Evolutionary conservation across 2,329 filamentous ascomycete genomes (phyloP).

Genomic region (Penicillium sp.): DNA sequence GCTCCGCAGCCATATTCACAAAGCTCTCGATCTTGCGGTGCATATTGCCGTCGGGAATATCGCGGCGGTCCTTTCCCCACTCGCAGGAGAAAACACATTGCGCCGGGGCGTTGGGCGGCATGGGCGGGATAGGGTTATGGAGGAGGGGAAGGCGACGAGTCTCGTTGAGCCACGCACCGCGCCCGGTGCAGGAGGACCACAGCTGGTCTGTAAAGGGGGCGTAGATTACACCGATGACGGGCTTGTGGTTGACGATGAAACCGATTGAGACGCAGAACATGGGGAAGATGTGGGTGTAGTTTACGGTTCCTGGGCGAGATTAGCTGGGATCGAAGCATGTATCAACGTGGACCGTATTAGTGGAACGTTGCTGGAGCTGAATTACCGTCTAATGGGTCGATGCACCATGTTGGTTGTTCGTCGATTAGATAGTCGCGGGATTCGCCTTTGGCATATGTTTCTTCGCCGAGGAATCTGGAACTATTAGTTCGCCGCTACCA

Average conservation of each 20-base stretch:
- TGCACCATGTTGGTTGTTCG: conserved; percentile 68
- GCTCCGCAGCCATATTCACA: conserved; percentile 71
- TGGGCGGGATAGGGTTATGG: conserved; percentile 61
- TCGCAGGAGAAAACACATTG: conserved; percentile 75
- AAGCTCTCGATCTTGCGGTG: conserved; percentile 73
- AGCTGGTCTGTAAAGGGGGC: conserved; percentile 70
- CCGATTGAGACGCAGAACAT: conserved; percentile 81
- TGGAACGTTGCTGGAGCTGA: neutral
- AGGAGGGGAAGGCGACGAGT: conserved; percentile 65
- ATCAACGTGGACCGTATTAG: no score
- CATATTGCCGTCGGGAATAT: conserved; percentile 67
- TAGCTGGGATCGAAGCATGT: neutral
- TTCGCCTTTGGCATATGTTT: conserved; percentile 69
- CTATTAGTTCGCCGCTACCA: neutral
- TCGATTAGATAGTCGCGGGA: conserved; percentile 70
- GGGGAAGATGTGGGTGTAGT: conserved; percentile 77
- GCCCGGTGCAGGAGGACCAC: conserved; percentile 67
- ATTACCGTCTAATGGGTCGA: conserved; percentile 72
- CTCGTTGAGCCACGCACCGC: conserved; percentile 71
- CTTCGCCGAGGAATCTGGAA: conserved; percentile 72
- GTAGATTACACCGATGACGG: conserved; percentile 71
- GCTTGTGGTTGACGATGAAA: conserved; percentile 61
- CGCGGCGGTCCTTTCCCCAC: conserved; percentile 76
- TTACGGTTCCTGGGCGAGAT: conserved; percentile 63
- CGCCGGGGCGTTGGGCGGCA: conserved; percentile 65